Evolutionary conservation across 441 rosid species (phyloP).

Genomic region (Omphalea diandra): DNA sequence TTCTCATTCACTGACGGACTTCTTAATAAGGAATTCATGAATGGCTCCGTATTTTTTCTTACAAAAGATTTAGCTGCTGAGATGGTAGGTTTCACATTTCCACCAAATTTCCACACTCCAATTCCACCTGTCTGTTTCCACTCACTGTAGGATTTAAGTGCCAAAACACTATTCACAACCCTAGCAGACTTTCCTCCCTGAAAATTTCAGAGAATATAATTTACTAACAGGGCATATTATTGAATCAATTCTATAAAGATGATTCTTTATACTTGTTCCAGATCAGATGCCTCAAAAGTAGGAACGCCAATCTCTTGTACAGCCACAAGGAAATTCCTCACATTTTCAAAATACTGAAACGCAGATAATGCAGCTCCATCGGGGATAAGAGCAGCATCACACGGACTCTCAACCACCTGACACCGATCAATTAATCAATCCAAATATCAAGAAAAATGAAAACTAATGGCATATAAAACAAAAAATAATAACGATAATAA

Average conservation of each 20-base stretch:
- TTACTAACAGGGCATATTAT: neutral
- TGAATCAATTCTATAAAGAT: neutral
- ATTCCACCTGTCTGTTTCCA: constrained; percentile 89
- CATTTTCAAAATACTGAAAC: constrained; percentile 95
- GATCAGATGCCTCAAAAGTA: constrained; percentile 95
- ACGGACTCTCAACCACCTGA: constrained; percentile 88
- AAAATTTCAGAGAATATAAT: constrained; percentile 13
- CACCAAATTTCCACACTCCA: constrained; percentile 95
- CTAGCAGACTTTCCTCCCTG: constrained; percentile 96
- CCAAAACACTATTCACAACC: constrained; percentile 82
- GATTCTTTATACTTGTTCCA: constrained; percentile 65
- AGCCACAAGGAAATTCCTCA: constrained; percentile 93
- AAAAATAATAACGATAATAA: too few relatives aligned
- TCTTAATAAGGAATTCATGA: constrained; percentile 66
- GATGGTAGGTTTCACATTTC: constrained; percentile 59
- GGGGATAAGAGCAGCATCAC: constrained; percentile 72
- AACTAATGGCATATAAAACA: neutral
- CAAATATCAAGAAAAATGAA: neutral
- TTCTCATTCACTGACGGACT: constrained; percentile 58
- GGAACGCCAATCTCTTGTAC: constrained; percentile 79
- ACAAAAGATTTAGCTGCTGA: constrained; percentile 64
- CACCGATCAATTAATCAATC: constrained; percentile 6
- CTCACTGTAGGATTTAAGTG: constrained; percentile 77
- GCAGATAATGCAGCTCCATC: constrained; percentile 98
- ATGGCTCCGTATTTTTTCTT: constrained; percentile 83